Conservation (phyloP, 2,329 filamentous ascomycete species). For the Beauveria australis region DNA sequence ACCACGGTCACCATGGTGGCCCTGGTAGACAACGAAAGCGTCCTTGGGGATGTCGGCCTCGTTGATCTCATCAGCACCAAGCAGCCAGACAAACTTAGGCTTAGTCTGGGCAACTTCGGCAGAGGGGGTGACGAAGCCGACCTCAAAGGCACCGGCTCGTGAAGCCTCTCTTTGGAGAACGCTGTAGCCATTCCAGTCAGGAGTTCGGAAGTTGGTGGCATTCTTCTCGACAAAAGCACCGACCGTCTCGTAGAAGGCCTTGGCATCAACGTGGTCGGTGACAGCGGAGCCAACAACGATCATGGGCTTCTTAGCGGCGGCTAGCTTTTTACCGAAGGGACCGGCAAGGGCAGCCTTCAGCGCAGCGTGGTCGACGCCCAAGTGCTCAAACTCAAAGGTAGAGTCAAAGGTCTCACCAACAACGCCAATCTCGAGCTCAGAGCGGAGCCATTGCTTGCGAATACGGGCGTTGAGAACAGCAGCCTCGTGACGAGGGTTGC, state of each 20-base stretch:
- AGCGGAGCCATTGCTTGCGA: constrained; percentile 94
- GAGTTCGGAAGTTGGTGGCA: constrained; percentile 74
- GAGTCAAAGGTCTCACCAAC: constrained; percentile 88
- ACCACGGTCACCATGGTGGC: constrained; percentile 91
- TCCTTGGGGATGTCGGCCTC: constrained; percentile 86
- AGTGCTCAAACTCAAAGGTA: constrained; percentile 90
- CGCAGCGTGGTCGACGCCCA: constrained; percentile 69
- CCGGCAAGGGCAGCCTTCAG: constrained; percentile 81
- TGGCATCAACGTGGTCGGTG: constrained; percentile 83
- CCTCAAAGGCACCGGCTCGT: constrained; percentile 85
- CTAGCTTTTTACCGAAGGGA: constrained; percentile 86
- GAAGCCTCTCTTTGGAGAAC: constrained; percentile 91
- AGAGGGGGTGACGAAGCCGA: constrained; percentile 87
- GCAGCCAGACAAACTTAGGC: constrained; percentile 93
- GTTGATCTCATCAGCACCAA: constrained; percentile 87
- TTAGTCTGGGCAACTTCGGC: constrained; percentile 71
- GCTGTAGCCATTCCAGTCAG: constrained; percentile 97
- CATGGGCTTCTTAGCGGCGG: constrained; percentile 84
- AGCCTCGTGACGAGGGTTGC: constrained; percentile 91
- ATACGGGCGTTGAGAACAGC: constrained; percentile 94
- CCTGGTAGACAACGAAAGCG: constrained; percentile 95
- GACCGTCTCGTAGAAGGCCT: constrained; percentile 86
- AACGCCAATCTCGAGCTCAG: constrained; percentile 85
- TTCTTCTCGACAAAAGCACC: constrained; percentile 92
- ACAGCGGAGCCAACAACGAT: constrained; percentile 91